Conservation (phyloP, 2,329 filamentous ascomycete genomes). For the Colletotrichum tofieldiae region DNA sequence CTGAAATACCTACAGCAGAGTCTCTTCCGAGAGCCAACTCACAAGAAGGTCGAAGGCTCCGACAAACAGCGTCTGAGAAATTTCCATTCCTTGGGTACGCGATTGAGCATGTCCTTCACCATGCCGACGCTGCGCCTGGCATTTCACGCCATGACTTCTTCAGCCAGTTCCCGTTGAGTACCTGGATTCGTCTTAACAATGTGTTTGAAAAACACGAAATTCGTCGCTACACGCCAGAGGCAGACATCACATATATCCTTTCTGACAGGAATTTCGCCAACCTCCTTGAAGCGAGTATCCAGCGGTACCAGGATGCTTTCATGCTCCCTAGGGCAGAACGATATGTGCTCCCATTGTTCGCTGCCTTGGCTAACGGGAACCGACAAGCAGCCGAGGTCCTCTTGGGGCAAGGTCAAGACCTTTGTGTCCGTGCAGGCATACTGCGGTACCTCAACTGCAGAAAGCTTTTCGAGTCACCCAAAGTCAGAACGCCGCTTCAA, state of each 20-base stretch:
- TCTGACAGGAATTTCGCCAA: background rate
- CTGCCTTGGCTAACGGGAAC: background rate
- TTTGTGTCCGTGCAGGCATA: background rate
- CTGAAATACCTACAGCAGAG: background rate
- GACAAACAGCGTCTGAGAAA: background rate
- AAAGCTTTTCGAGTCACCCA: background rate
- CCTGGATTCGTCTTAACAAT: background rate
- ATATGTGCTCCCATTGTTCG: background rate
- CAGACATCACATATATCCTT: background rate
- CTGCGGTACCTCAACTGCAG: background rate
- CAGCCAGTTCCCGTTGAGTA: background rate
- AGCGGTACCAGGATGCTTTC: background rate
- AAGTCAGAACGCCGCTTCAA: background rate
- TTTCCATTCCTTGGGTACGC: background rate
- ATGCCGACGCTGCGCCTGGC: background rate
- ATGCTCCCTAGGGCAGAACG: background rate
- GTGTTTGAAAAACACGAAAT: background rate
- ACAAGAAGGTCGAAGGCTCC: background rate
- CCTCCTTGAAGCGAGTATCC: background rate
- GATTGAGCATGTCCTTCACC: background rate
- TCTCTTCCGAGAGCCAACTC: background rate
- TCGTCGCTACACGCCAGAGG: background rate
- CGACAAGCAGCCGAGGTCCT: background rate
- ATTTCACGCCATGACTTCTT: background rate
- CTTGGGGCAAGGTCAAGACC: background rate